A percentile compares a stretch with the other conserved stretches of the same genome.
Evolutionary conservation across 352 stramenopile genomes (phyloP).

Genomic region (Globisporangium uncinulatum): DNA sequence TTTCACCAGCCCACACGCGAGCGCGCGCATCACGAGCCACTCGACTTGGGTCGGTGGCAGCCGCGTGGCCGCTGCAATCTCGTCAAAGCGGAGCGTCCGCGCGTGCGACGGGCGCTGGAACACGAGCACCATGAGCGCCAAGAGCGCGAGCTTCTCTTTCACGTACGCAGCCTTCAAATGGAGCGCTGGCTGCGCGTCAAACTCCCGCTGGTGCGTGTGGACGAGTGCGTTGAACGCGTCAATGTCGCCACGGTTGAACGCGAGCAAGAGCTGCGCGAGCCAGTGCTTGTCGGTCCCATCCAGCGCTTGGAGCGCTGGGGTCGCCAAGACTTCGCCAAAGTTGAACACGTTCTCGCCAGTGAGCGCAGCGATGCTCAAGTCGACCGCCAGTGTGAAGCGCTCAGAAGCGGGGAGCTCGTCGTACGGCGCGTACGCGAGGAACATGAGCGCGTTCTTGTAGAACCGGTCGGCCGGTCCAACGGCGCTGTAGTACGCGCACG

Average conservation of each 20-base stretch:
- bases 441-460: slow-evolving; percentile 96
- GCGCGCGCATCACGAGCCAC: slow-evolving; percentile 97
- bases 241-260: slow-evolving; percentile 95
- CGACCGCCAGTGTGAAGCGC: slow-evolving; percentile 86
- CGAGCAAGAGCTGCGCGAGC: slow-evolving; percentile 92
- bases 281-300: slow-evolving; percentile 90
- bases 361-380: slow-evolving; percentile 95
- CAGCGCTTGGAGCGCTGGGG: slow-evolving; percentile 90
- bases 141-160: slow-evolving; percentile 97
- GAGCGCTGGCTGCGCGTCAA: slow-evolving; percentile 91
- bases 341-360: slow-evolving; percentile 98
- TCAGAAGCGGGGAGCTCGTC: slow-evolving; percentile 83
- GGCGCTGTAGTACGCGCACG: slow-evolving; percentile 90
- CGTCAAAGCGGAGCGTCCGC: slow-evolving; percentile 90
- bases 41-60: slow-evolving; percentile 92
- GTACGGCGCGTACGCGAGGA: slow-evolving; percentile 93
- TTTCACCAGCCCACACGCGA: slow-evolving; percentile 96
- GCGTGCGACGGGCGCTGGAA: slow-evolving; percentile 94
- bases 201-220: slow-evolving; percentile 62
- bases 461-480: slow-evolving; percentile 93
- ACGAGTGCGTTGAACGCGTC: slow-evolving; percentile 91
- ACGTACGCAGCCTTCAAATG: slow-evolving; percentile 92
- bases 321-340: slow-evolving; percentile 97
- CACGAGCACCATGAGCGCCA: slow-evolving; percentile 96
- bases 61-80: slow-evolving; percentile 89